Conservation (phyloP, 2,329 filamentous ascomycete species). For the Clarireedia paspali region DNA sequence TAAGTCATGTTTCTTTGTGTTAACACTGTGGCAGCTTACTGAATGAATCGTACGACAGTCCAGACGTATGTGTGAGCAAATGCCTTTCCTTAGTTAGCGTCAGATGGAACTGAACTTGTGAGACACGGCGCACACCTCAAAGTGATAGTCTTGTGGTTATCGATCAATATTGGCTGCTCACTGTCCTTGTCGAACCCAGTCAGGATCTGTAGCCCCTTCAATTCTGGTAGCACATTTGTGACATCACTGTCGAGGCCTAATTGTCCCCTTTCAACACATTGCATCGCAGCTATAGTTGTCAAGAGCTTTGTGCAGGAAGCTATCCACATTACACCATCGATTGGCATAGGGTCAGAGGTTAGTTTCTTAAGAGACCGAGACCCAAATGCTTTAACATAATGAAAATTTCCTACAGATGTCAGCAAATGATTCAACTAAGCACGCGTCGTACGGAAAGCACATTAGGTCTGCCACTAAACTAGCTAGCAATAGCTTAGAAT, state of each 20-base stretch:
- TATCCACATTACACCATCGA: conserved; percentile 54
- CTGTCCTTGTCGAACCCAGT: conserved; percentile 20
- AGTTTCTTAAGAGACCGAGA: conserved; percentile 39
- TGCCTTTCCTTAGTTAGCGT: conserved; percentile 13
- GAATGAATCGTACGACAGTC: conserved; percentile 21
- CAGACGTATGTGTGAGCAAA: conserved; percentile 23
- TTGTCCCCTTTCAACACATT: conserved; percentile 45
- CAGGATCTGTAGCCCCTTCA: conserved; percentile 23
- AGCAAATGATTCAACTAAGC: neutral
- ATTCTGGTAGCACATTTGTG: conserved; percentile 20
- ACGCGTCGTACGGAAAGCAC: too few species aligned
- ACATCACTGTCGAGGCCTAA: conserved; percentile 40
- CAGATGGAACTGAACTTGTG: neutral
- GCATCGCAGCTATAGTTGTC: conserved; percentile 44
- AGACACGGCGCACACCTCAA: conserved; percentile 18
- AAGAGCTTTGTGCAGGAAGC: conserved; percentile 52
- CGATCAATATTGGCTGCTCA: conserved; percentile 15
- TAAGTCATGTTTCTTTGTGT: neutral
- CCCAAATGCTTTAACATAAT: conserved; percentile 32
- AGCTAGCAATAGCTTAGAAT: too few species aligned
- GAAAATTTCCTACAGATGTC: conserved; percentile 28
- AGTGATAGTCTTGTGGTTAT: conserved; percentile 23
- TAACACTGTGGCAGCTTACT: conserved; percentile 9
- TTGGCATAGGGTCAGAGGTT: conserved; percentile 45
- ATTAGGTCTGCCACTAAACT: too few species aligned